phyloP scores from a whole-genome alignment of 2,329 filamentous ascomycete genomes.

The Colletotrichum spaethianum region DNA sequence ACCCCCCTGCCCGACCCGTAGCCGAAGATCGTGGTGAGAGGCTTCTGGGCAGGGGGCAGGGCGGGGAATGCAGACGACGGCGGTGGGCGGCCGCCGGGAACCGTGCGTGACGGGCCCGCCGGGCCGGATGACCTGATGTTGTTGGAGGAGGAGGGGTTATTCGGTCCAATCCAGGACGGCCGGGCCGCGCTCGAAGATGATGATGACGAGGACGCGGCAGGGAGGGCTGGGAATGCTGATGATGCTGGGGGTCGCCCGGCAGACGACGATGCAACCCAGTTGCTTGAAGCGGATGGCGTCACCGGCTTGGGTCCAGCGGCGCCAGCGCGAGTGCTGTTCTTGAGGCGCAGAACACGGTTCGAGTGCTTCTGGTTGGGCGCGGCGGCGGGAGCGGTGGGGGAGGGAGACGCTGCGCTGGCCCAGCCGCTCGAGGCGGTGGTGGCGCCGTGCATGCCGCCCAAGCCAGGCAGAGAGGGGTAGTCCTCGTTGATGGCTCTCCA shows the following conservation, averaged over 20 bases:
- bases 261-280: slow-evolving; percentile 42
- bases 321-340: slow-evolving; percentile 68
- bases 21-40: slow-evolving; percentile 73
- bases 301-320: slow-evolving; percentile 45
- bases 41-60: slow-evolving; percentile 83
- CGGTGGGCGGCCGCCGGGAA: slow-evolving; percentile 4
- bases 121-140: slow-evolving; percentile 30
- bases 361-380: slow-evolving; percentile 64
- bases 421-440: slow-evolving; percentile 71
- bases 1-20: slow-evolving; percentile 69
- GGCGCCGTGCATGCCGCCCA: slow-evolving; percentile 76
- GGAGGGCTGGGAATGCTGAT: slow-evolving; percentile 61
- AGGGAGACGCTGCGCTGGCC: slow-evolving; percentile 73
- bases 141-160: slow-evolving; percentile 35
- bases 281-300: slow-evolving; percentile 44
- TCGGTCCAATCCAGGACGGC: slow-evolving; percentile 50
- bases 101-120: background rate
- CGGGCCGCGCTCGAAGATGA: slow-evolving; percentile 45
- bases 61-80: slow-evolving; percentile 82
- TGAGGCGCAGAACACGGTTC: slow-evolving; percentile 70
- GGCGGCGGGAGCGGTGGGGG: slow-evolving; percentile 58
- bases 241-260: slow-evolving; percentile 46
- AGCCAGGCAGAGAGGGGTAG: slow-evolving; percentile 88
- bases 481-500: slow-evolving; percentile 98
- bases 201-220: slow-evolving; percentile 45